Percentiles rank a stretch among this genome's conserved stretches.
phyloP scores from a whole-genome alignment of 306 rosid genomes.

The Nissolia schottii region DNA sequence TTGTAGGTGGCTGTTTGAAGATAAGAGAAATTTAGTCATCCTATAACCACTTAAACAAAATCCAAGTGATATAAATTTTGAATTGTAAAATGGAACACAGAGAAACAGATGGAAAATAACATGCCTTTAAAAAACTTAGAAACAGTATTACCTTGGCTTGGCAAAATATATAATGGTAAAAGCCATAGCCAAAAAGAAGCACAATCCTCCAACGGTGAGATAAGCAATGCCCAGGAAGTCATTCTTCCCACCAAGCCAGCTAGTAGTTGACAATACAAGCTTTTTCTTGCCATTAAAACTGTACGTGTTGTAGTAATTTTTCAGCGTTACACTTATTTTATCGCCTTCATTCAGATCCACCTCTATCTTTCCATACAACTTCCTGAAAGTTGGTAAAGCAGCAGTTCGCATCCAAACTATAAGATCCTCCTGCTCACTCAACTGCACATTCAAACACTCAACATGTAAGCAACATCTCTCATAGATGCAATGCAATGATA shows the following conservation, averaged over 20 bases:
- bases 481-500: constrained; percentile 7
- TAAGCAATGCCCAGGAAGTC: constrained; percentile 87
- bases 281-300: constrained; percentile 74
- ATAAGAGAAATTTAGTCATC: background rate
- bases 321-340: constrained; percentile 37
- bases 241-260: constrained; percentile 85
- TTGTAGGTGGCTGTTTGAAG: background rate
- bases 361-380: constrained; percentile 74
- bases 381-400: constrained; percentile 81
- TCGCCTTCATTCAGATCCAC: constrained; percentile 56
- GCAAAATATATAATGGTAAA: constrained; percentile 74
- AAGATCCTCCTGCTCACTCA: constrained; percentile 75
- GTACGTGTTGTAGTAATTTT: constrained; percentile 65
- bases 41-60: background rate
- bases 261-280: constrained; percentile 75
- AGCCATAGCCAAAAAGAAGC: constrained; percentile 79
- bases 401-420: constrained; percentile 95
- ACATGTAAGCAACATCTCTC: constrained; percentile 27
- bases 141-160: constrained; percentile 89
- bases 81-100: background rate
- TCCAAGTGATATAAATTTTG: background rate
- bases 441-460: constrained; percentile 46
- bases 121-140: too few relatives aligned
- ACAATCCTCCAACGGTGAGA: constrained; percentile 86
- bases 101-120: background rate